Conservation (phyloP, 495 filamentous ascomycete species). For the Astrothelium macrocarpum region DNA sequence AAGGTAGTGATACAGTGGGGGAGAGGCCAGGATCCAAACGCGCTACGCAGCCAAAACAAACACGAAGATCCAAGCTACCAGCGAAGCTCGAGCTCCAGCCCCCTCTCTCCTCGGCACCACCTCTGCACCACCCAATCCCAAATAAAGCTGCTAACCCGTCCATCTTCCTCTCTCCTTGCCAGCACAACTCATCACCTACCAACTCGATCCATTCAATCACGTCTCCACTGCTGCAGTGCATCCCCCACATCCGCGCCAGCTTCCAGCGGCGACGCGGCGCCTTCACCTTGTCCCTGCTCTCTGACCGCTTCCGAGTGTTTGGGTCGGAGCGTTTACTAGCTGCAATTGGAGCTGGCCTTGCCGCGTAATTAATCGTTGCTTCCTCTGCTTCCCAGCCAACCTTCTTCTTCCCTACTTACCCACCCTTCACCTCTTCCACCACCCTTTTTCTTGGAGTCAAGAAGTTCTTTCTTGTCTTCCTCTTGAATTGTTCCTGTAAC, state of each 20-base stretch:
- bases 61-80: not conserved
- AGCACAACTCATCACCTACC: not conserved
- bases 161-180: not conserved
- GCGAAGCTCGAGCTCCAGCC: not conserved
- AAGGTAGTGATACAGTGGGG: not conserved
- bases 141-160: not conserved
- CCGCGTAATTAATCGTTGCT: not conserved
- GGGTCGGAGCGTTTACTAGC: not conserved
- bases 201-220: not conserved
- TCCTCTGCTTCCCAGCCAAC: slow-evolving; percentile 1
- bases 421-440: slow-evolving; percentile 14
- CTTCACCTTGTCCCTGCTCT: not conserved
- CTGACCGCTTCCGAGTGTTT: not conserved
- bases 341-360: slow-evolving; percentile 1
- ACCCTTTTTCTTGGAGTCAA: slow-evolving; percentile 53
- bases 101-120: not conserved
- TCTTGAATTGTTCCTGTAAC: slow-evolving; percentile 68
- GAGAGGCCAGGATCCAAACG: not conserved
- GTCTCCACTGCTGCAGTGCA: not conserved
- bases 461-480: slow-evolving; percentile 89
- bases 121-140: not conserved
- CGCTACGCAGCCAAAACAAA: slow-evolving; percentile 2
- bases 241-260: not conserved
- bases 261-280: not conserved
- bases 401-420: slow-evolving; percentile 10